Percentiles rank a stretch among this genome's conserved stretches.
phyloP scores from a whole-genome alignment of 75 land plant species.

The Cunninghamia lanceolata region DNA sequence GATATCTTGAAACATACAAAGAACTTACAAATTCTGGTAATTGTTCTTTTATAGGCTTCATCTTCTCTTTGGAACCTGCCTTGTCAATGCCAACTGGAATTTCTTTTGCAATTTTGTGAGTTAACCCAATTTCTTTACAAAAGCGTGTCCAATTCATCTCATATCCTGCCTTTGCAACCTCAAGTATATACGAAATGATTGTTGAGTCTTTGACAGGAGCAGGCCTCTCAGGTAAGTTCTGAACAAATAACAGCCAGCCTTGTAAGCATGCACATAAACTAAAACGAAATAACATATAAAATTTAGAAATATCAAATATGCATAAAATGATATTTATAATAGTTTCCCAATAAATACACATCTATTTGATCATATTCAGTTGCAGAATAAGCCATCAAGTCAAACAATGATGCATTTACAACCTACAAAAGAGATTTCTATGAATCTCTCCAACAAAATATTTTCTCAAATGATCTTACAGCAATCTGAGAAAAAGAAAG shows the following conservation, averaged over 20 bases:
- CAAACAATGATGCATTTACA: not conserved
- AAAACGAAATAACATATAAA: not conserved
- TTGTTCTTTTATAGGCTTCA: conserved; percentile 81
- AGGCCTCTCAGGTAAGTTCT: conserved; percentile 72
- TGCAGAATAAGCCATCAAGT: not conserved
- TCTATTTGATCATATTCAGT: not conserved
- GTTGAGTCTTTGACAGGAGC: conserved; percentile 77
- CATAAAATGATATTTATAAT: not conserved
- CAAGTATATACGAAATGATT: conserved; percentile 56
- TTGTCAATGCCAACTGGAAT: conserved; percentile 45
- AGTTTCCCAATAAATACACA: not conserved
- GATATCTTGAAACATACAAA: not conserved
- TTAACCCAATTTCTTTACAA: conserved; percentile 45
- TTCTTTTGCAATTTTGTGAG: conserved; percentile 19
- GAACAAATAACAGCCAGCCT: not conserved
- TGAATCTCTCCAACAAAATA: not conserved
- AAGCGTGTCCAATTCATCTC: conserved; percentile 66
- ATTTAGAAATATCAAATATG: not conserved
- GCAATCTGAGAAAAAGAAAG: conserved; percentile 64
- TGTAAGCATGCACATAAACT: not conserved
- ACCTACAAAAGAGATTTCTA: not conserved
- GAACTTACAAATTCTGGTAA: conserved; percentile 63
- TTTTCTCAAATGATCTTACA: conserved; percentile 32
- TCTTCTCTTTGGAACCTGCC: conserved; percentile 65
- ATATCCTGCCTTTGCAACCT: conserved; percentile 57